phyloP scores from a whole-genome alignment of 768 basidiomycete genomes.

The Naematelia aurantialba region DNA sequence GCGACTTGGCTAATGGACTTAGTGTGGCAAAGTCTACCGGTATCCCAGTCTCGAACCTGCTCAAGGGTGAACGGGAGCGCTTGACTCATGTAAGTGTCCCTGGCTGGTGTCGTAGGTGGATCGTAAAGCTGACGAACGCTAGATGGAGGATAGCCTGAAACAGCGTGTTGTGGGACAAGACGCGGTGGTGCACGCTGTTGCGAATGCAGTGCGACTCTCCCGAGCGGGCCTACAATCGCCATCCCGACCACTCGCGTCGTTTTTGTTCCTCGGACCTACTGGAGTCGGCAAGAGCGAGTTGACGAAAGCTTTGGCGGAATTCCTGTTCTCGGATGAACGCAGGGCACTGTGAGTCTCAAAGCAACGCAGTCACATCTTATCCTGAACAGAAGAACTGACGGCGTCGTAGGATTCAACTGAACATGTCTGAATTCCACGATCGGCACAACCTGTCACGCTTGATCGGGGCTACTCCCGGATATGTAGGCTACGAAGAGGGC shows the following conservation, averaged over 20 bases:
- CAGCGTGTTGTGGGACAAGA: conserved; percentile 84
- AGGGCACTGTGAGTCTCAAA: conserved; percentile 65
- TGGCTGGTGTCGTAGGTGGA: not conserved
- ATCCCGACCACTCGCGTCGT: conserved; percentile 83
- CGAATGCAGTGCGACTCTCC: conserved; percentile 87
- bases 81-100: conserved; percentile 67
- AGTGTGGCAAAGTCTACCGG: conserved; percentile 78
- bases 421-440: conserved; percentile 96
- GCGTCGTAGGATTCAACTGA: conserved; percentile 69
- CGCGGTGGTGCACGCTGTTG: conserved; percentile 76
- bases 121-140: conserved; percentile 1
- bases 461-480: conserved; percentile 89
- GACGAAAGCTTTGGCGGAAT: conserved; percentile 79
- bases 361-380: not conserved
- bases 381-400: not conserved
- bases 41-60: conserved; percentile 79
- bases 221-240: conserved; percentile 85
- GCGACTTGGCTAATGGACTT: not conserved
- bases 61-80: conserved; percentile 86
- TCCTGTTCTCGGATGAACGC: conserved; percentile 85
- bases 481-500: conserved; percentile 82
- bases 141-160: conserved; percentile 82
- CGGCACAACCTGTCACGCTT: conserved; percentile 85
- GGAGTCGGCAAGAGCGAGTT: conserved; percentile 71
- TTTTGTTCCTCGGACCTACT: conserved; percentile 62